These are phyloP conservation scores for Oleoguttula mirabilis DNA, from an alignment of 495 filamentous ascomycete species.

Conservation along the genomic window DNA sequence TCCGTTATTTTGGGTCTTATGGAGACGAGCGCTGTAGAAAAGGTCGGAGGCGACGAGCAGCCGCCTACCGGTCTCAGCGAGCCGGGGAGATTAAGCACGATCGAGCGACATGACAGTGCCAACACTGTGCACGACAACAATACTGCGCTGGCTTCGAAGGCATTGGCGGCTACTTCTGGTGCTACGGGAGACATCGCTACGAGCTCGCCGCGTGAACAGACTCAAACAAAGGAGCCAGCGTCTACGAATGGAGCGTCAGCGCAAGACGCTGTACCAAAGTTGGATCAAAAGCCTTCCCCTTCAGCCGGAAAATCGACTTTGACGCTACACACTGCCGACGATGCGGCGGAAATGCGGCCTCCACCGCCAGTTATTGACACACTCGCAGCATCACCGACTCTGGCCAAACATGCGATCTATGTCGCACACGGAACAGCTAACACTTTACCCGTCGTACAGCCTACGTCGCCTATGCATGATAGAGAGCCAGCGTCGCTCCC, in stretches of 20 bases:
- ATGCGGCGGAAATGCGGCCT: no score
- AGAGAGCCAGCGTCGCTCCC: neutral
- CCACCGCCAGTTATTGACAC: no score
- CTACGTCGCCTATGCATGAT: slow-evolving; percentile 1
- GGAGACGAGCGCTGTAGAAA: neutral
- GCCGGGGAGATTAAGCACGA: neutral
- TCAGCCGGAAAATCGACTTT: no score
- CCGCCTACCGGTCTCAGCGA: neutral
- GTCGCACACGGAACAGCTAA: neutral
- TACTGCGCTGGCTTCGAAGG: no score
- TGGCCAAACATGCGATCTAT: slow-evolving; percentile 4
- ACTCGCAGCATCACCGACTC: neutral
- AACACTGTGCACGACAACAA: neutral
- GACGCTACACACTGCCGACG: no score
- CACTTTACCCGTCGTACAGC: slow-evolving; percentile 5
- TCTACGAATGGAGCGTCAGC: no score
- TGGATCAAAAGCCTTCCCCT: no score
- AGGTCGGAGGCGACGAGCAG: neutral
- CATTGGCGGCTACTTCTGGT: no score
- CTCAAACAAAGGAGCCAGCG: no score
- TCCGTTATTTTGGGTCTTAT: neutral
- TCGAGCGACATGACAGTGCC: neutral
- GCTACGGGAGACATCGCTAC: no score
- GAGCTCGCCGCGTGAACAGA: no score
- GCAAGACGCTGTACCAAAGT: no score